phyloP scores from a whole-genome alignment of 352 stramenopile genomes.

The Globisporangium cystogenes region DNA sequence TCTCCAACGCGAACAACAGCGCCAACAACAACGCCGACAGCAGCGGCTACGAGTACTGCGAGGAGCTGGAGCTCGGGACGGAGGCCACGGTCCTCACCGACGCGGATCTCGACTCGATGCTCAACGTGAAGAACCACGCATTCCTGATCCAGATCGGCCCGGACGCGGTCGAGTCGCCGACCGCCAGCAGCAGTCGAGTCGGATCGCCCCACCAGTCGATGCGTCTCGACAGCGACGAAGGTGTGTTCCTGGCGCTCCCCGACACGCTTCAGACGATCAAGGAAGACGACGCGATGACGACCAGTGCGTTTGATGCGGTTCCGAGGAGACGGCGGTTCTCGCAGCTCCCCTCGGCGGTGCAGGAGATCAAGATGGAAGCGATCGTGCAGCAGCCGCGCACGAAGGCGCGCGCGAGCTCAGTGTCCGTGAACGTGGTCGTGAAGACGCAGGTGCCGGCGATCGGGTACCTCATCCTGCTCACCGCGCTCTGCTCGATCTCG shows the following conservation, averaged over 20 bases:
- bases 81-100: slow-evolving; percentile 4
- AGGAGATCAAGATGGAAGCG: slow-evolving; percentile 31
- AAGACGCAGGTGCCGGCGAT: slow-evolving; percentile 39
- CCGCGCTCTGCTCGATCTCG: slow-evolving; percentile 31
- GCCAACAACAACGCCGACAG: background rate
- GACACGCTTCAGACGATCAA: slow-evolving; percentile 2
- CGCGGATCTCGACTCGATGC: slow-evolving; percentile 15
- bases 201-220: background rate
- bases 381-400: slow-evolving; percentile 10
- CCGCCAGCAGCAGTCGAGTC: background rate
- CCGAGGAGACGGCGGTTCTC: slow-evolving; percentile 7
- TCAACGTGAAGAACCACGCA: slow-evolving; percentile 11
- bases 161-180: background rate
- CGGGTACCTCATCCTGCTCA: slow-evolving; percentile 38
- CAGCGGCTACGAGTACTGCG: background rate
- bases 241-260: slow-evolving; percentile 33
- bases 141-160: slow-evolving; percentile 18
- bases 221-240: slow-evolving; percentile 4
- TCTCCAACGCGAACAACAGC: background rate
- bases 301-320: no score
- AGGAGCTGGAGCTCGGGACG: background rate
- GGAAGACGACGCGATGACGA: background rate
- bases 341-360: slow-evolving; percentile 26
- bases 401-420: background rate
- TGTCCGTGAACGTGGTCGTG: slow-evolving; percentile 34